Conservation (phyloP, 73 alveolate species). For the Tetrahymena borealis region DNA sequence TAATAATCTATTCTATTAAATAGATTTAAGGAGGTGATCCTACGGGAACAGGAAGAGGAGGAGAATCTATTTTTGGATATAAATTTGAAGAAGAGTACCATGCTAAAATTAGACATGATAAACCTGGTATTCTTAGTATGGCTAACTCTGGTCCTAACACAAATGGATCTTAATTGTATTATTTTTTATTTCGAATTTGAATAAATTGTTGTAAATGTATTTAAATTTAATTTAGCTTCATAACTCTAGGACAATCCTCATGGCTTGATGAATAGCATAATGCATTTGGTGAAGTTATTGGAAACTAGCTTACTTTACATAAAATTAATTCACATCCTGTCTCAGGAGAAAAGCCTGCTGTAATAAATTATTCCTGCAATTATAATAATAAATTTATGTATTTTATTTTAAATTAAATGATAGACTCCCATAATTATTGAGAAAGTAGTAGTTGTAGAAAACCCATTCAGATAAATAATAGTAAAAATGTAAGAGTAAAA, state of each 20-base stretch:
- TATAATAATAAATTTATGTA: conserved; percentile 1
- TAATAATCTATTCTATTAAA: neutral
- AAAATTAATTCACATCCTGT: conserved; percentile 50
- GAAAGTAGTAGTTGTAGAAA: conserved; percentile 57
- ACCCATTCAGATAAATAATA: conserved; percentile 81
- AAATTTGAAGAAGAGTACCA: conserved; percentile 63
- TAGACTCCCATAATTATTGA: conserved; percentile 54
- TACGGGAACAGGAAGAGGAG: conserved; percentile 81
- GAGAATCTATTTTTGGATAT: conserved; percentile 67
- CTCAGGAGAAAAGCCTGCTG: conserved; percentile 49
- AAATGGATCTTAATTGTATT: conserved; percentile 81
- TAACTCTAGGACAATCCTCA: conserved; percentile 66
- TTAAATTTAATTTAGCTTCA: conserved; percentile 39
- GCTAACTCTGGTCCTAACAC: conserved; percentile 87
- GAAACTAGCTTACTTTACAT: conserved; percentile 57
- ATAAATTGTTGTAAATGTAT: neutral
- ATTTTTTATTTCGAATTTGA: conserved; percentile 49
- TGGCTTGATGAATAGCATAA: conserved; percentile 79
- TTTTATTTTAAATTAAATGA: neutral
- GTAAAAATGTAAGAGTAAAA: conserved; percentile 27
- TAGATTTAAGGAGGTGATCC: conserved; percentile 92
- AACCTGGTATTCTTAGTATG: conserved; percentile 68
- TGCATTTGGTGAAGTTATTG: conserved; percentile 77
- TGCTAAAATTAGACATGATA: conserved; percentile 48
- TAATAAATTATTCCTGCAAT: neutral